Evolutionary conservation across 352 stramenopile genomes (phyloP).

Genomic region (Globisporangium rhizosaccharum): DNA sequence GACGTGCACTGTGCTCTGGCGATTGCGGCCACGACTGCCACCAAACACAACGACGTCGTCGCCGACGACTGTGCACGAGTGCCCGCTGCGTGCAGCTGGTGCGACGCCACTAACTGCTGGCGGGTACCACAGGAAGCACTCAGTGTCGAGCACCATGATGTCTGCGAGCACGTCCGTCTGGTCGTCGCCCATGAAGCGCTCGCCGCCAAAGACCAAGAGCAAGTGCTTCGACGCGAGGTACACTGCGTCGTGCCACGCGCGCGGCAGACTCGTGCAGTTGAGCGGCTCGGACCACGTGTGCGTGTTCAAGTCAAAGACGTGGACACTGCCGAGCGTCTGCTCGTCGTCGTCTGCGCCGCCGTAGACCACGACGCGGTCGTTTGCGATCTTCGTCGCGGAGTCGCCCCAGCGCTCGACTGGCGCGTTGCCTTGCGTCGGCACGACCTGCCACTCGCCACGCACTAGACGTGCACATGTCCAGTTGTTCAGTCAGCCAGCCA

Average conservation of each 20-base stretch:
- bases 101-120: slow-evolving; percentile 71
- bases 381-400: slow-evolving; percentile 84
- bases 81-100: slow-evolving; percentile 58
- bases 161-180: slow-evolving; percentile 74
- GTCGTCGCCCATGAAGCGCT: slow-evolving; percentile 58
- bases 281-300: slow-evolving; percentile 72
- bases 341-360: slow-evolving; percentile 88
- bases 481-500: not conserved
- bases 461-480: not conserved
- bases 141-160: slow-evolving; percentile 90
- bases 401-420: slow-evolving; percentile 85
- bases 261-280: slow-evolving; percentile 86
- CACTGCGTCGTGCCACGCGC: slow-evolving; percentile 90
- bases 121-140: slow-evolving; percentile 93
- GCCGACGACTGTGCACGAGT: slow-evolving; percentile 69
- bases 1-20: slow-evolving; percentile 71
- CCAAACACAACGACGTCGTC: slow-evolving; percentile 80
- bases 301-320: slow-evolving; percentile 80
- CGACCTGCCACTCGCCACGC: slow-evolving; percentile 28
- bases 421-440: slow-evolving; percentile 26
- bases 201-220: slow-evolving; percentile 91
- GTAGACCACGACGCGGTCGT: slow-evolving; percentile 87
- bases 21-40: slow-evolving; percentile 58
- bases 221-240: slow-evolving; percentile 86
- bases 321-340: slow-evolving; percentile 75